Evolutionary conservation across 176 grass and related monocot genomes (phyloP).

Genomic region (Oropetium thomaeum): DNA sequence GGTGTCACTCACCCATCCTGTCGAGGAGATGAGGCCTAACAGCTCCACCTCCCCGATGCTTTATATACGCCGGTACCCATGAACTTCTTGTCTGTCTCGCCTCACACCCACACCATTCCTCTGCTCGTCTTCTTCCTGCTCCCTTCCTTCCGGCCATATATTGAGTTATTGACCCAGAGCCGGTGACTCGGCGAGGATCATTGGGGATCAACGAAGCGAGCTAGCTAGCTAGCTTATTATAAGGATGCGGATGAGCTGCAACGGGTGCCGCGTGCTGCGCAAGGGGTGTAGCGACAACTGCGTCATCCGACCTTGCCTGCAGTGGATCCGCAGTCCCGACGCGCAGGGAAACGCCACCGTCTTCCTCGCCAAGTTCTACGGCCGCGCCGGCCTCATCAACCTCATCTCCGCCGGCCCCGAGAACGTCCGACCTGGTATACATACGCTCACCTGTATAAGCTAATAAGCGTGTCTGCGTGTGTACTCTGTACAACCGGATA

Average conservation of each 20-base stretch:
- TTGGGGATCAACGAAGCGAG: not conserved
- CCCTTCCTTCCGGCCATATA: not conserved
- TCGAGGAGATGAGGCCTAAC: constrained; percentile 5
- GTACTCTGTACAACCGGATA: not conserved
- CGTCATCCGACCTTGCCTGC: constrained; percentile 46
- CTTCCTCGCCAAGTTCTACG: constrained; percentile 77
- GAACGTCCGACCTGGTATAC: constrained; percentile 32
- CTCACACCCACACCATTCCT: not conserved
- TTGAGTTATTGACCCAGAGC: not conserved
- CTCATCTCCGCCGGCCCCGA: constrained; percentile 51
- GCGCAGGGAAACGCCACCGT: constrained; percentile 60
- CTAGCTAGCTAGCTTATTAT: no score
- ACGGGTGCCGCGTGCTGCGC: constrained; percentile 57
- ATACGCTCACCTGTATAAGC: not conserved
- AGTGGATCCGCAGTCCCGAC: constrained; percentile 55
- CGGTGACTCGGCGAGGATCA: not conserved
- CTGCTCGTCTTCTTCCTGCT: not conserved
- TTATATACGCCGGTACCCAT: constrained; percentile 29
- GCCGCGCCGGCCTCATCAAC: constrained; percentile 57
- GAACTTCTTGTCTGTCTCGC: not conserved
- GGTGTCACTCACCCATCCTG: constrained; percentile 14
- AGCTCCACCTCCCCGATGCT: constrained; percentile 33
- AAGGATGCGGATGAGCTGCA: constrained; percentile 65
- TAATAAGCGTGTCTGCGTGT: no score
- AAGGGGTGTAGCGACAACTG: constrained; percentile 57